Conservation (phyloP, 768 basidiomycete species). For the Amanita subjunquillea region DNA sequence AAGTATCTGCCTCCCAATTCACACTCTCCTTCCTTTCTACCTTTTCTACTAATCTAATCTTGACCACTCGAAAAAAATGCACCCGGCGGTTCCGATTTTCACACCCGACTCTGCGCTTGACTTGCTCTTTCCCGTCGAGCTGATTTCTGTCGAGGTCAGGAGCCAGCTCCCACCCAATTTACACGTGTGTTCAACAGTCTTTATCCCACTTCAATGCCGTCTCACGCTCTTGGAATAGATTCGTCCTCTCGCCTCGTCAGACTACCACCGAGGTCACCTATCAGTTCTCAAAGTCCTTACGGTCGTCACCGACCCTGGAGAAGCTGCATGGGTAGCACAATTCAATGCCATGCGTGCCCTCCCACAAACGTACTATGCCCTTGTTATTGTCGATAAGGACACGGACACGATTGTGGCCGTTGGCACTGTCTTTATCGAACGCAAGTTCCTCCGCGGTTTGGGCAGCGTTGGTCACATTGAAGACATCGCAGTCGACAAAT, state of each 20-base stretch:
- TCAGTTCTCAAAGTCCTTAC: conserved; percentile 73
- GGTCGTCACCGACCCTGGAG: conserved; percentile 56
- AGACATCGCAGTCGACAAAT: conserved; percentile 89
- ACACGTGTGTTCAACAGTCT: conserved; percentile 37
- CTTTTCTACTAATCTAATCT: too few species aligned
- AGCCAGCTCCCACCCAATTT: conserved; percentile 51
- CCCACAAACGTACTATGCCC: conserved; percentile 63
- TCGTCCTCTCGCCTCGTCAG: conserved; percentile 80
- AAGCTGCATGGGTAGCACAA: conserved; percentile 57
- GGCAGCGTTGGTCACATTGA: conserved; percentile 93
- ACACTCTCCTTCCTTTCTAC: not conserved
- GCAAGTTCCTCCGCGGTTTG: conserved; percentile 85
- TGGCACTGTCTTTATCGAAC: conserved; percentile 82
- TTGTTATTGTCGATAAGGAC: conserved; percentile 72
- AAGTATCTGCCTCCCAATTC: not conserved
- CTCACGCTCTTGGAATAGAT: conserved; percentile 37
- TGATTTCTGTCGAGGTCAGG: conserved; percentile 60
- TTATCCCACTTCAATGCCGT: not conserved
- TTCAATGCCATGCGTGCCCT: conserved; percentile 49
- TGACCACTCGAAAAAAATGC: not conserved
- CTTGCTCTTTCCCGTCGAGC: conserved; percentile 63
- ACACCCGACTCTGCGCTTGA: conserved; percentile 61
- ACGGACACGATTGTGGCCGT: conserved; percentile 76
- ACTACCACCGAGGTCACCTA: conserved; percentile 77
- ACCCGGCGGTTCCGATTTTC: conserved; percentile 19